These are phyloP conservation scores for Arabidopsis thaliana DNA, from an alignment of 345 rosid species.

Conservation along the genomic window TAIR10.1 NC_003074.8:9804001-9804500, in stretches of 20 bases:
- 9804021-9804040: background rate
- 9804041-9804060: background rate
- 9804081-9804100: slow-evolving; percentile 15
- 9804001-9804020: slow-evolving; percentile 14
- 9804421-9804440: slow-evolving; percentile 38
- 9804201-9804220: slow-evolving; percentile 32
- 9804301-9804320: slow-evolving; percentile 10
- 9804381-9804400: slow-evolving; percentile 20
- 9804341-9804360: slow-evolving; percentile 36
- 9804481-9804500: slow-evolving; percentile 37
- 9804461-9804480: slow-evolving; percentile 26
- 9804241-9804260: slow-evolving; percentile 16
- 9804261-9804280: background rate
- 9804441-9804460: slow-evolving; percentile 29
- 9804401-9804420: slow-evolving; percentile 25
- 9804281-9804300: slow-evolving; percentile 12
- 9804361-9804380: slow-evolving; percentile 13
- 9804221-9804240: slow-evolving; percentile 16
- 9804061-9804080: slow-evolving; percentile 24
- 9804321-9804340: slow-evolving; percentile 37
- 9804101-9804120: slow-evolving; percentile 8
- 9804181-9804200: background rate
- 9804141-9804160: slow-evolving; percentile 61
- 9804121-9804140: slow-evolving; percentile 38
- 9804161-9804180: slow-evolving; percentile 38